Evolutionary conservation across 495 filamentous ascomycete species (phyloP), one percentile per base, ranked within the genome.

Genomic region (Penicillium canariense): DNA sequence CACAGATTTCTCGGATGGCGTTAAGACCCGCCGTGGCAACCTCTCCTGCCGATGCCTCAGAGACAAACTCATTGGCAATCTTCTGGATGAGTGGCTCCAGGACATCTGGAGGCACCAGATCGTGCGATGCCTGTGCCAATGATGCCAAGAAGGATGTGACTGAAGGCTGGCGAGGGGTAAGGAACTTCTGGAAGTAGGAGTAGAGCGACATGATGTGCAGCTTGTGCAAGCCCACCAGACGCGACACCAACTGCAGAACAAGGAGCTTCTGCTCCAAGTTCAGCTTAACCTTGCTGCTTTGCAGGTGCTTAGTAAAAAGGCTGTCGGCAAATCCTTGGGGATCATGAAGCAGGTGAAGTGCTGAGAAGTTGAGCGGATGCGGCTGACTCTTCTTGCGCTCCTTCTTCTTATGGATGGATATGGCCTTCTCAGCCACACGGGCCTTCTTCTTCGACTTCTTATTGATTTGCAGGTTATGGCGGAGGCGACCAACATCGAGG

Each of bases 21-120:
- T 97, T 99, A 50, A 98, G 81, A 62, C 94, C 94, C 36, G 94
- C 93, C 6, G 93, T 86, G 26, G 89, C 91, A 36, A 97, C 90
- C 72, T 97, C 90, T 14, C 88, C 78, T 5, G 93, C 91, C 0
- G 90, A 88, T 12, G 91, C 94, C 68, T 99, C 94, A 0, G 90
- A 96, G 7, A 99, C 93, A 65, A 99, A 99, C 71, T 97, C 91
- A 52, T 97, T 96, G 32, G 94, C 93, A 56, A 99, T 97, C 76
- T 96, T 97, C 67, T 89, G 86, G 14, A 99, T 72, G 20, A 99
- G 74, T 1, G 94, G 91, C 71, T 97, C 92, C 17, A 99, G 81
- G 5, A 85, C 87, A 74, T 99, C 94, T 1, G 95, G 95, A 2
- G 94, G 94, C 11, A 97, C 91, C 28, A 96, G 77, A 56, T 86